Percentiles rank a stretch among this genome's conserved stretches.
Evolutionary conservation across 306 rosid genomes (phyloP).

Genomic region (Vicia sativa): DNA sequence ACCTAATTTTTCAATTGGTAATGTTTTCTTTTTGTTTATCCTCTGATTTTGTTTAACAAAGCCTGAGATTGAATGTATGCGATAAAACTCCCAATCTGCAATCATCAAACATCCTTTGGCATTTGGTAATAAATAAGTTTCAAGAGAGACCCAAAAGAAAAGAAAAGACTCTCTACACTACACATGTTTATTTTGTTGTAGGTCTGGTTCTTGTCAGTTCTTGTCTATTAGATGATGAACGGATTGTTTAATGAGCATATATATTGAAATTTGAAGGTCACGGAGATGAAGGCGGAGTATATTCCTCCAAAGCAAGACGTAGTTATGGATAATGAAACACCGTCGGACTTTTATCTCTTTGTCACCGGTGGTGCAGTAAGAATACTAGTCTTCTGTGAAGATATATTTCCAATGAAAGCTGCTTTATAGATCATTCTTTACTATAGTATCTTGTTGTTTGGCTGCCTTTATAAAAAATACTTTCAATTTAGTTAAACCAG

Average conservation of each 20-base stretch:
- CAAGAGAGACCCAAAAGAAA: not conserved
- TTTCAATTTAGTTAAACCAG: no score
- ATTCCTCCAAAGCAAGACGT: constrained; percentile 92
- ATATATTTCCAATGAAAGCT: no score
- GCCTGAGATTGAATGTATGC: not conserved
- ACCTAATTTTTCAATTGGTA: constrained; percentile 88
- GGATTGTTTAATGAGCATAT: constrained; percentile 7
- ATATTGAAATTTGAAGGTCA: constrained; percentile 54
- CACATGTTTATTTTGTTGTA: not conserved
- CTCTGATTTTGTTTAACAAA: constrained; percentile 13
- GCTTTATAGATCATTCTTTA: no score
- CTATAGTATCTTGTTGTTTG: no score
- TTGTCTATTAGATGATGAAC: constrained; percentile 3
- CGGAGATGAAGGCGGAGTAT: constrained; percentile 91
- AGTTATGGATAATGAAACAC: constrained; percentile 84
- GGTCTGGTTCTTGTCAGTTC: constrained; percentile 14
- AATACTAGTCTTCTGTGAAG: constrained; percentile 9
- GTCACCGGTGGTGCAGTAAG: constrained; percentile 77
- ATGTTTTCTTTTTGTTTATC: constrained; percentile 6
- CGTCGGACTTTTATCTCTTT: constrained; percentile 75
- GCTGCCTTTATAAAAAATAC: no score
- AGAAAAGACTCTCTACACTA: not conserved
- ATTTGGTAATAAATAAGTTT: not conserved
- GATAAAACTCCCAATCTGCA: constrained; percentile 1
- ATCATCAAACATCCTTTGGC: not conserved